Evolutionary conservation across 2,329 filamentous ascomycete species (phyloP), one percentile per base, ranked within the genome.

Genomic region (Aureobasidium sp.): DNA sequence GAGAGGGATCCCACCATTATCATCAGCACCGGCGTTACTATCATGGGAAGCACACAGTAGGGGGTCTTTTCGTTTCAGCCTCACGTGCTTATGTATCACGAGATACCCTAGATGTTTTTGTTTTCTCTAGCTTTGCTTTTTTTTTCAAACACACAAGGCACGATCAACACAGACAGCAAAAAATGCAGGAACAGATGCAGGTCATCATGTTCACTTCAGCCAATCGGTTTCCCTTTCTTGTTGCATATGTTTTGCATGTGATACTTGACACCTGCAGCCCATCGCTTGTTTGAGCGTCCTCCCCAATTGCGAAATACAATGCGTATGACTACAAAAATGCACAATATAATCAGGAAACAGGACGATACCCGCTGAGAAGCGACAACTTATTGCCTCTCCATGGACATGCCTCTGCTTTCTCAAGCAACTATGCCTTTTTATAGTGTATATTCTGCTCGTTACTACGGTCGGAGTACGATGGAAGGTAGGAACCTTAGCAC

Each of bases 101-200:
- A 59, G 56, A 59, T 59, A 59, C 56, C 56, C 56, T 50, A 46
- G 55, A 47, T 32, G 39, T 56, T 58, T 57, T 50, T 42, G 39
- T 42, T 13, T 50, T 15, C 36, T 50, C 15, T 50, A 41, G 36
- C 41, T 58, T 57, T 39, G 39, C 32, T 36, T 39, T 17, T 26
- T 3, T 7, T 12, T 34, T 1, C 10, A 10, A 9, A 23, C n/a
- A 34, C 34, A 15, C 23, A 17, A 36, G 12, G 26, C 6, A 37
- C 17, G 23, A 50, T n/a, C 7, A 39, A 39, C 20, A 51, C 29
- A 51, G 13, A 48, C n/a, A 51, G 26, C 20, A 20, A 52, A 53
- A 52, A 39, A 53, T 53, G 51, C 51, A 53, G 51, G 36, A 41
- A 53, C 51, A 41, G 36, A 53, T 53, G 51, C 51, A 53, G 51